Conservation (phyloP, 176 grass and related monocot genomes). For the Avena insularis region DNA sequence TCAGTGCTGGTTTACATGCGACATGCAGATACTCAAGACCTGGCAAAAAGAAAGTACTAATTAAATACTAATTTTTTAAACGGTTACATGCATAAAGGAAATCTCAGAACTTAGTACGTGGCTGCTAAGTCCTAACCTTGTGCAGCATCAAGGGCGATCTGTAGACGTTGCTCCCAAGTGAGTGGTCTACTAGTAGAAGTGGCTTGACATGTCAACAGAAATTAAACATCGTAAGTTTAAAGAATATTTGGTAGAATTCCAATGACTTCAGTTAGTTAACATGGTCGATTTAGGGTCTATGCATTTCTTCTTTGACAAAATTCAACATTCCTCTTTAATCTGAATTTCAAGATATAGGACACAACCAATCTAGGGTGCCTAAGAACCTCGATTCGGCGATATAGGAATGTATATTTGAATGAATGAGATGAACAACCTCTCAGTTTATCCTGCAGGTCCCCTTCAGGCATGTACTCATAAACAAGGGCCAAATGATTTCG, state of each 20-base stretch:
- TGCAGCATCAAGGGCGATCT: slow-evolving; percentile 51
- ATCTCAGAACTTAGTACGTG: neutral
- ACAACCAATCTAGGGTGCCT: neutral
- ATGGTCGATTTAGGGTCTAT: neutral
- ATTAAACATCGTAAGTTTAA: slow-evolving; percentile 30
- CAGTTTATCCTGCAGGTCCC: slow-evolving; percentile 45
- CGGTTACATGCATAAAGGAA: neutral
- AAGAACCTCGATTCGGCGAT: neutral
- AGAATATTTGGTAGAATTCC: neutral
- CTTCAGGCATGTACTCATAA: slow-evolving; percentile 54
- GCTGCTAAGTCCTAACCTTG: slow-evolving; percentile 40
- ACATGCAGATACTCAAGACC: slow-evolving; percentile 56
- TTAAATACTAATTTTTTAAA: neutral
- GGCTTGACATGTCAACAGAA: neutral
- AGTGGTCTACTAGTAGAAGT: slow-evolving; percentile 14
- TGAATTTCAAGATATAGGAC: neutral
- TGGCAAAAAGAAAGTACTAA: neutral
- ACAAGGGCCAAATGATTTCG: slow-evolving; percentile 45
- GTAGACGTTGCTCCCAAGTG: slow-evolving; percentile 55
- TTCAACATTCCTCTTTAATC: slow-evolving; percentile 10
- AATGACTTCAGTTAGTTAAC: neutral
- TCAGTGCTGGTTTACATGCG: slow-evolving; percentile 38
- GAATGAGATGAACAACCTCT: slow-evolving; percentile 41
- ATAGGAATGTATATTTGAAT: slow-evolving; percentile 1
- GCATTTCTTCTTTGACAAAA: slow-evolving; percentile 3